These are phyloP conservation scores for Mycogone perniciosa DNA, from an alignment of 2,329 filamentous ascomycete species.

Conservation along the genomic window DNA sequence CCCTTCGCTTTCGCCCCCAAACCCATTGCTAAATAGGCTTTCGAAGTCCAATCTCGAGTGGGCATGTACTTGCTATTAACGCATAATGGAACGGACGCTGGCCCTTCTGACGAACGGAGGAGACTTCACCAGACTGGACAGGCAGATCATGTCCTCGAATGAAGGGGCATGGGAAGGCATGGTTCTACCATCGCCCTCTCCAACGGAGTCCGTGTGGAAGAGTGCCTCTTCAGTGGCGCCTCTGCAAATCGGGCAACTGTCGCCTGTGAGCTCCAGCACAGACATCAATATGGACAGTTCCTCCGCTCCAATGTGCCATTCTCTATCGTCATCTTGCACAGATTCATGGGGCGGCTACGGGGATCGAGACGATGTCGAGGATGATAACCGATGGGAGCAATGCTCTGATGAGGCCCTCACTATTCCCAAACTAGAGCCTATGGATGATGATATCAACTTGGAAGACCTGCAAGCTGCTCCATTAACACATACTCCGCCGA, in stretches of 20 bases:
- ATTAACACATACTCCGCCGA: conserved; percentile 15
- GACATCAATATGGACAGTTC: conserved; percentile 36
- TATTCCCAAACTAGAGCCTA: conserved; percentile 51
- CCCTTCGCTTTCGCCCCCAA: conserved; percentile 2
- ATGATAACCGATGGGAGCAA: conserved; percentile 42
- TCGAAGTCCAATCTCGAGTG: conserved; percentile 1
- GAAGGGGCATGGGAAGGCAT: conserved; percentile 26
- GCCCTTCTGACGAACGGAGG: conserved; percentile 36
- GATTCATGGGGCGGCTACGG: conserved; percentile 39
- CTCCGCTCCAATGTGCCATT: conserved; percentile 37
- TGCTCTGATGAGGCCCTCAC: conserved; percentile 40
- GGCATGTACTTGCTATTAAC: conserved; percentile 39
- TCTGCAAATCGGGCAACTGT: conserved; percentile 42
- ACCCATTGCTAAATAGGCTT: neutral
- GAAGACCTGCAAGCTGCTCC: conserved; percentile 43
- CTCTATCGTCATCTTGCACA: conserved; percentile 40
- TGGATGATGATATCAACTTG: conserved; percentile 50
- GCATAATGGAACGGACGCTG: conserved; percentile 42
- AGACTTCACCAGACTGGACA: conserved; percentile 41
- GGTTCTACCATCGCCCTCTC: conserved; percentile 27
- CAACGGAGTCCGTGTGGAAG: conserved; percentile 26
- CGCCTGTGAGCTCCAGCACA: conserved; percentile 47
- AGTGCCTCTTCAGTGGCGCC: conserved; percentile 20
- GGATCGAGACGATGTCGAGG: conserved; percentile 32
- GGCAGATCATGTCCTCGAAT: conserved; percentile 39